Evolutionary conservation across 2,329 filamentous ascomycete species (phyloP), one percentile per base, ranked within the genome.

Genomic region (Chrysoporthe cubensis): DNA sequence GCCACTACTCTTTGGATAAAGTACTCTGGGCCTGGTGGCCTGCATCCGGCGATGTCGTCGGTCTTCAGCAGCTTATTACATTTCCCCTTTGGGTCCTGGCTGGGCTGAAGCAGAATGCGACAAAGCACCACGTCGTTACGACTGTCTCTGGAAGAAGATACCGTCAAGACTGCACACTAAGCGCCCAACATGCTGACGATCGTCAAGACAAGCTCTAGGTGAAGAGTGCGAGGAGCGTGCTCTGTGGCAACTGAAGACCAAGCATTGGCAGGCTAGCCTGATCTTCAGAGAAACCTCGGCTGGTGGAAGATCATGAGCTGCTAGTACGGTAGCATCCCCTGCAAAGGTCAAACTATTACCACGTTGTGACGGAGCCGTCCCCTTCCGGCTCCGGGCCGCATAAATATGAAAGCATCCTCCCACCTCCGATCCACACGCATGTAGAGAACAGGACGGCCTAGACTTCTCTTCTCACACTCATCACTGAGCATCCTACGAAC

Each of bases 261-360:
- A 52, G 32, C 50, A 54, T 11, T 34, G 13, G 16, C 14, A 34
- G 32, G 26, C 50, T 54, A 52, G n/a, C 7, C 3, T 5, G 50
- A 54, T 54, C 16, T 11, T 63, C 16, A 43, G 8, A 26, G 34
- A n/a, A 54, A 48, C 60, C 64, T 69, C 67, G 67, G 64, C 64
- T 43, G 48, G 40, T 66, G 13, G 44, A 44, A 40, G 32, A 14
- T 21, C 3, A 60, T 26, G 18, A 61, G n/a, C 48, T 11, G 11
- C 26, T 26, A 32, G 6, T 43, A 32, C 21, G 34, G 14, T 26
- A 2, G 26, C 26, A 21, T 37, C 7, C 18, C 32, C 37, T 18
- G 52, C 11, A 16, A 37, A 32, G 18, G 32, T 57, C 13, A 42
- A 43, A 14, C 8, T 16, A 13, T 4, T 50, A 52, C 34, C 52